These are phyloP conservation scores for Pyrenochaeta sp. DNA, from an alignment of 2,329 filamentous ascomycete genomes.

Conservation along the genomic window DNA sequence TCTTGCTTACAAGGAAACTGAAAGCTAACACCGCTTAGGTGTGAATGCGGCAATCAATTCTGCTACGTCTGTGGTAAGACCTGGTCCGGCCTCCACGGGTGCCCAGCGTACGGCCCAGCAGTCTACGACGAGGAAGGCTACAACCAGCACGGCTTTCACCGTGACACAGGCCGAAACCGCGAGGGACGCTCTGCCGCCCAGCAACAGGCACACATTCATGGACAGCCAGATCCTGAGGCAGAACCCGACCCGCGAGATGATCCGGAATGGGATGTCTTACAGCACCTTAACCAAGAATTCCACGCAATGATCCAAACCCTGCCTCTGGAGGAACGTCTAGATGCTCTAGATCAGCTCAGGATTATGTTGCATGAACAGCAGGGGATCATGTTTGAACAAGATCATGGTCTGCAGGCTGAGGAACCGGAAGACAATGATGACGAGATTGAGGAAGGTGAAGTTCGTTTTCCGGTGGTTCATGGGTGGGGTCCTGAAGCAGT, in stretches of 20 bases:
- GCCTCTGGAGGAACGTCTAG: constrained; percentile 11
- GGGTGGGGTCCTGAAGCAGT: too few species aligned
- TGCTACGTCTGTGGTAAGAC: constrained; percentile 44
- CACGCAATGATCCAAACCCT: constrained; percentile 16
- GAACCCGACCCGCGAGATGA: constrained; percentile 17
- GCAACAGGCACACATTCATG: constrained; percentile 7
- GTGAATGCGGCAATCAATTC: constrained; percentile 38
- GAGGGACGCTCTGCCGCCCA: constrained; percentile 32
- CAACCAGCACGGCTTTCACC: constrained; percentile 41
- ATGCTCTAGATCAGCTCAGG: constrained; percentile 21
- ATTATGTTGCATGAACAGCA: too few species aligned
- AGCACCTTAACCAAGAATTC: constrained; percentile 18
- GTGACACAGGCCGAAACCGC: constrained; percentile 33
- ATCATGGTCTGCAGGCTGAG: too few species aligned
- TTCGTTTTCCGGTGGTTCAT: too few species aligned
- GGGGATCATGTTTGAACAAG: too few species aligned
- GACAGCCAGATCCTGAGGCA: constrained; percentile 9
- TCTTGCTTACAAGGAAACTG: background rate
- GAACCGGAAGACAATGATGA: too few species aligned
- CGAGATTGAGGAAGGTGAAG: too few species aligned
- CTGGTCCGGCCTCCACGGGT: constrained; percentile 39
- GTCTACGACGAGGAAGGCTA: constrained; percentile 41
- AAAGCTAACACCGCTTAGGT: constrained; percentile 22
- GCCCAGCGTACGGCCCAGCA: constrained; percentile 40
- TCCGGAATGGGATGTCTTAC: constrained; percentile 20